These are phyloP conservation scores for Gloeostereum incarnatum DNA, from an alignment of 768 basidiomycete species.

Conservation along the genomic window DNA sequence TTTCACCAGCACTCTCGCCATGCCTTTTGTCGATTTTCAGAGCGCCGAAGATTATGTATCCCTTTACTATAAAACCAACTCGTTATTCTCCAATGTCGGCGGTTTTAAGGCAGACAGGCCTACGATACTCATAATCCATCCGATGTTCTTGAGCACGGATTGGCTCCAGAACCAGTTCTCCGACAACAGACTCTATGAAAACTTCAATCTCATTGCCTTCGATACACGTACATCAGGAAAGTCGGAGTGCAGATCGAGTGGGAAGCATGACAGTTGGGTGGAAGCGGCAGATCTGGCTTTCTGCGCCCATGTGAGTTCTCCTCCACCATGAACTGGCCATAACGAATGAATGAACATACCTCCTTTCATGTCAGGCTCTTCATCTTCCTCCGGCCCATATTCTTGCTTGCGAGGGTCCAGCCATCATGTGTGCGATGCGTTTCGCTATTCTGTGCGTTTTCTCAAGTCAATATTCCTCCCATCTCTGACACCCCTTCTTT, in stretches of 20 bases:
- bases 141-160: slow-evolving; percentile 55
- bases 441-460: slow-evolving; percentile 53
- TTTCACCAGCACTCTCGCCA: slow-evolving; percentile 13
- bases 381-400: slow-evolving; percentile 62
- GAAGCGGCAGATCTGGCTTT: slow-evolving; percentile 71
- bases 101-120: slow-evolving; percentile 59
- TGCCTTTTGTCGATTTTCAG: slow-evolving; percentile 65
- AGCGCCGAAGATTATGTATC: slow-evolving; percentile 58
- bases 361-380: slow-evolving; percentile 32
- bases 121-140: slow-evolving; percentile 60
- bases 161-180: slow-evolving; percentile 63
- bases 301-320: slow-evolving; percentile 44
- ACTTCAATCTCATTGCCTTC: slow-evolving; percentile 68
- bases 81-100: slow-evolving; percentile 46
- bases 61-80: slow-evolving; percentile 66
- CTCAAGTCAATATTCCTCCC: not conserved
- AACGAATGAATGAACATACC: not conserved
- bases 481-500: not conserved
- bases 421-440: slow-evolving; percentile 49
- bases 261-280: slow-evolving; percentile 65
- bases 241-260: slow-evolving; percentile 42
- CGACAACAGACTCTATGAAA: slow-evolving; percentile 47
- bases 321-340: not conserved
- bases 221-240: slow-evolving; percentile 59
- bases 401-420: slow-evolving; percentile 55